These are phyloP conservation scores for Artemisia argyi DNA, from an alignment of 129 eudicot species.

Conservation along the genomic window DNA sequence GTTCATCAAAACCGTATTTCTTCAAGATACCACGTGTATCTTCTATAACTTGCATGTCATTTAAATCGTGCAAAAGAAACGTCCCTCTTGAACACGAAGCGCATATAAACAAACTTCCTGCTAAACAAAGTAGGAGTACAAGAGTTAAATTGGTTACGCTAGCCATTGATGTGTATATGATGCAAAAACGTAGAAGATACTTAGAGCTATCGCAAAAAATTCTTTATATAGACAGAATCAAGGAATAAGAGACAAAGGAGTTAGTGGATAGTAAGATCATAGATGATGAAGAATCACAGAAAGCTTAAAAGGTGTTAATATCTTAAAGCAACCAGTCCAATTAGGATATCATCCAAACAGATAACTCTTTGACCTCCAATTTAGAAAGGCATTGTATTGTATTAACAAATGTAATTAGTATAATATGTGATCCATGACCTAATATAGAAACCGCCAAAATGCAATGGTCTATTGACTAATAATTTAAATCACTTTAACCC, in stretches of 20 bases:
- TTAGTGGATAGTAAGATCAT: conserved; percentile 38
- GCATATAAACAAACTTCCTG: conserved; percentile 23
- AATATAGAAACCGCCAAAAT: conserved; percentile 12
- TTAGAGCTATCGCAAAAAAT: neutral
- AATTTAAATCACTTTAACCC: conserved; percentile 22
- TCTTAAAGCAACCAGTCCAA: conserved; percentile 7
- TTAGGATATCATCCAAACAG: conserved; percentile 22
- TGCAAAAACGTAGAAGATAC: neutral
- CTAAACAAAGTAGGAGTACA: conserved; percentile 19
- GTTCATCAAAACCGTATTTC: conserved; percentile 41
- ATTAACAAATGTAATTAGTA: conserved; percentile 1
- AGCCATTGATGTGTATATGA: conserved; percentile 23
- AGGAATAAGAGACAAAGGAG: conserved; percentile 27
- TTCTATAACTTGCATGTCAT: conserved; percentile 26
- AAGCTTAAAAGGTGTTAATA: conserved; percentile 2
- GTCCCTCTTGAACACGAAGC: conserved; percentile 17
- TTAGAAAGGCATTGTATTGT: conserved; percentile 1
- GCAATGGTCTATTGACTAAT: conserved; percentile 13
- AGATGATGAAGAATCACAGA: conserved; percentile 33
- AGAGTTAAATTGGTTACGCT: conserved; percentile 11
- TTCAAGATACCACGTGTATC: conserved; percentile 23
- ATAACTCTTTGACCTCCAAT: conserved; percentile 23
- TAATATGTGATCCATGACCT: conserved; percentile 20
- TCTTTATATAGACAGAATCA: conserved; percentile 24
- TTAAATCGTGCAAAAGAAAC: conserved; percentile 17